phyloP scores from a whole-genome alignment of 345 rosid genomes.

The Boechera stricta region DNA sequence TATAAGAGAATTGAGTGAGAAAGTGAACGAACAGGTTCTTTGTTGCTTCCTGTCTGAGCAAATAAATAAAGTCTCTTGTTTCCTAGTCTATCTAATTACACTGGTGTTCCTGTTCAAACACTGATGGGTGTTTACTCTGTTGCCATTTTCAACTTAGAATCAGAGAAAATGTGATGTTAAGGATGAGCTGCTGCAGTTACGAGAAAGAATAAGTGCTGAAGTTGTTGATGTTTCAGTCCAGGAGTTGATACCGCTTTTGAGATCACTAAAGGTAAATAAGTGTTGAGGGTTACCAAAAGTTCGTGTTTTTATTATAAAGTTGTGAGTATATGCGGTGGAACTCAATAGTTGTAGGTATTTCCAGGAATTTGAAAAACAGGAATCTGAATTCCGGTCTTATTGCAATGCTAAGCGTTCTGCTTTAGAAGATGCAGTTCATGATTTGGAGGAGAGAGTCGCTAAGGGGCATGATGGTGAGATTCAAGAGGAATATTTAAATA shows the following conservation, averaged over 20 bases:
- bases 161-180: constrained; percentile 48
- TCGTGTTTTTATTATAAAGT: neutral
- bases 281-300: constrained; percentile 1
- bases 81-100: constrained; percentile 5
- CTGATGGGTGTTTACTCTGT: constrained; percentile 19
- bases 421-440: constrained; percentile 52
- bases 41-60: neutral
- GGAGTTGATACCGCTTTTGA: constrained; percentile 53
- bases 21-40: constrained; percentile 52
- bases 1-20: constrained; percentile 41
- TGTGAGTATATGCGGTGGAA: constrained; percentile 14
- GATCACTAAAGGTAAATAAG: constrained; percentile 54
- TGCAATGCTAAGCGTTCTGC: constrained; percentile 50
- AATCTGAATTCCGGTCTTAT: constrained; percentile 51
- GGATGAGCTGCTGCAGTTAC: constrained; percentile 48
- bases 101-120: constrained; percentile 1
- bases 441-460: constrained; percentile 56
- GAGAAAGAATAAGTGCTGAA: constrained; percentile 48
- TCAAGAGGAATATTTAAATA: constrained; percentile 50
- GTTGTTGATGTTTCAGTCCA: constrained; percentile 48
- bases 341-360: constrained; percentile 16
- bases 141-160: constrained; percentile 44
- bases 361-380: constrained; percentile 63
- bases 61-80: neutral
- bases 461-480: constrained; percentile 46